Base-by-base conservation (phyloP, 345 rosid genomes). In the Chamaenerion angustifolium region DNA sequence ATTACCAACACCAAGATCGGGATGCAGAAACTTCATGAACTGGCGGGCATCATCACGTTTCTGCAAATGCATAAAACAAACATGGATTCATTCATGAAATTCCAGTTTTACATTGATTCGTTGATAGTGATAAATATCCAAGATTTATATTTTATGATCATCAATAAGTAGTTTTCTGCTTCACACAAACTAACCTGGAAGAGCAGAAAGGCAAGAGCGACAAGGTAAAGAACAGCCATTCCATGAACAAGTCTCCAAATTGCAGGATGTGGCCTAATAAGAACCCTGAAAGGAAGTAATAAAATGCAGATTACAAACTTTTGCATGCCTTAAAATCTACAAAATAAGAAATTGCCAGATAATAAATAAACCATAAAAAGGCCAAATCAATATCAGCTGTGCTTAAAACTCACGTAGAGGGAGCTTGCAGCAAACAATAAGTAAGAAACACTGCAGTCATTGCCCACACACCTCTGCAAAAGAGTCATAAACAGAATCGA, bases 201-300 rank as follows among this genome's bases (percentile, higher is more conserved):
- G 68, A 93, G 99, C 61, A 85, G 80, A 71, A 93, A 93, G 19
- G 99, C 80, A 52, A 93, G 95, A 49, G 84, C 71, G 56, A 88
- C 94, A 47, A 93, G 80, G 72, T 93, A 93, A 52, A 85, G 61
- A 49, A 93, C 84, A 40, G 99, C 99, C 94, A 93, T 66, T 62
- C 99, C 99, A 66, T 93, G 99, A 73, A 84, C 96, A 69, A 93
- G 71, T 21, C 96, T 94, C 96, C 96, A 93, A 58, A 88, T 71
- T 62, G 96, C 95, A 52, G 98, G 98, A 70, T 92, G 98, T 21
- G 98, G 98, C 66, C 98, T 81, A 25, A 92, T 92, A 17, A 92
- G 77, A 46, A 92, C 75, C 63, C 98, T 92, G 75, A 40, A 64
- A 64, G 15, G 47, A n/a, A 53, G 52, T 55, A 45, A 16, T 27